Conservation (phyloP, 2,329 filamentous ascomycete genomes). For the Colletotrichum sidae region DNA sequence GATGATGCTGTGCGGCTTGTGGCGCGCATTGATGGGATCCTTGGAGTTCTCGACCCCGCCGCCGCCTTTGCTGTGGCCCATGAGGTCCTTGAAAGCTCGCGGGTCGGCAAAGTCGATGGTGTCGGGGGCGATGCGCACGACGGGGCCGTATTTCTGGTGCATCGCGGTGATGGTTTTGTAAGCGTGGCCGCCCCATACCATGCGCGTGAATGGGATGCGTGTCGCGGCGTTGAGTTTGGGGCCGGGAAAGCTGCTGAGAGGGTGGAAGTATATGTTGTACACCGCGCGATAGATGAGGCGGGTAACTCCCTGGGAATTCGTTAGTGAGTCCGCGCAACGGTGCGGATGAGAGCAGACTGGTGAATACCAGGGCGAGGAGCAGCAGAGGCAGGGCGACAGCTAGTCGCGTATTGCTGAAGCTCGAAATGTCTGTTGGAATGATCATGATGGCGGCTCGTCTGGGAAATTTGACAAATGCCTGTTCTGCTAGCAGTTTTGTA, state of each 20-base stretch:
- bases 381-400: slow-evolving; percentile 21
- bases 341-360: background rate
- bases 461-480: background rate
- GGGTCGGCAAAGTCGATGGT: slow-evolving; percentile 51
- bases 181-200: slow-evolving; percentile 14
- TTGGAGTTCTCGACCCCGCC: slow-evolving; percentile 22
- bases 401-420: slow-evolving; percentile 18
- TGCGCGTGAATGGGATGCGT: slow-evolving; percentile 10
- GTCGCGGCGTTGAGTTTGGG: slow-evolving; percentile 39
- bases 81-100: slow-evolving; percentile 55
- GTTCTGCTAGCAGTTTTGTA: background rate
- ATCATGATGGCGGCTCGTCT: slow-evolving; percentile 19
- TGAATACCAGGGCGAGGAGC: slow-evolving; percentile 12
- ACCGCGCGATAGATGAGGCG: slow-evolving; percentile 26
- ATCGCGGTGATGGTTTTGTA: slow-evolving; percentile 13
- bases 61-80: slow-evolving; percentile 42
- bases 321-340: background rate
- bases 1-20: slow-evolving; percentile 31
- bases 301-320: slow-evolving; percentile 5
- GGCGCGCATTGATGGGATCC: slow-evolving; percentile 18
- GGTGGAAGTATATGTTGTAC: slow-evolving; percentile 50
- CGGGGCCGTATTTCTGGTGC: slow-evolving; percentile 44
- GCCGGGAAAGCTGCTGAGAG: slow-evolving; percentile 46
- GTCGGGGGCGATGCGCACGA: slow-evolving; percentile 54
- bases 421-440: slow-evolving; percentile 20